Evolutionary conservation across 1,284 basidiomycete species (phyloP), one percentile per base, ranked within the genome.

Genomic region (Malassezia pachydermatis): DNA sequence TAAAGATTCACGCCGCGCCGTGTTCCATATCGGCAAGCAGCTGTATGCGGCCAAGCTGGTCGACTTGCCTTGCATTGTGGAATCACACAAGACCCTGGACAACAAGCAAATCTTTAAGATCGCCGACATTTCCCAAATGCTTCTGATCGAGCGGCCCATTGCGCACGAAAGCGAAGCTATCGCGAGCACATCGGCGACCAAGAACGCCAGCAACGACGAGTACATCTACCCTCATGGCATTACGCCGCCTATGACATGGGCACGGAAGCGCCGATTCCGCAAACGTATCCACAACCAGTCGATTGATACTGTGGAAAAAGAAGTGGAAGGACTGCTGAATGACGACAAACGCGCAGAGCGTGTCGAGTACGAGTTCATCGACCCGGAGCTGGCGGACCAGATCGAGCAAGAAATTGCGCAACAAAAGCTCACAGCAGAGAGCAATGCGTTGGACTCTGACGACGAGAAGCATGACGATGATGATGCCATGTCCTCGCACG

Each of bases 211-310:
- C 16, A 72, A 74, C 23, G 88, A 95, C 60, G 92, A 96, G 61
- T 96, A 90, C 72, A 87, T 96, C 53, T 99, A 87, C 82, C 89
- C 86, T 0, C 92, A 98, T 65, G 94, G 94, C 5, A 78, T 98
- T 48, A 95, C 90, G 0, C 92, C 92, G 38, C 94, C 94, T 7
- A 75, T 99, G 59, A 81, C 85, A 50, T 83, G 90, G 71, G 88
- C 83, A 28, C 80, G 94, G 39, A 95, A 96, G 73, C 80, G 94
- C 23, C 77, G 94, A 32, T 98, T 96, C 74, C 79, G 92, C 53
- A 94, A 90, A 72, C 78, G 89, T 41, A 80, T 88, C 29, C 88
- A 88, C 66, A 80, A 81, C 70, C 75, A 86, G 80, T 88, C 88
- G 1, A 96, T 96, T 59, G 90, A 96, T 75, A 90, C 86, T 27